Percentiles rank a stretch among this genome's conserved stretches.
Conservation (phyloP, 148 eudicot species). For the Vaccinium darrowii region DNA sequence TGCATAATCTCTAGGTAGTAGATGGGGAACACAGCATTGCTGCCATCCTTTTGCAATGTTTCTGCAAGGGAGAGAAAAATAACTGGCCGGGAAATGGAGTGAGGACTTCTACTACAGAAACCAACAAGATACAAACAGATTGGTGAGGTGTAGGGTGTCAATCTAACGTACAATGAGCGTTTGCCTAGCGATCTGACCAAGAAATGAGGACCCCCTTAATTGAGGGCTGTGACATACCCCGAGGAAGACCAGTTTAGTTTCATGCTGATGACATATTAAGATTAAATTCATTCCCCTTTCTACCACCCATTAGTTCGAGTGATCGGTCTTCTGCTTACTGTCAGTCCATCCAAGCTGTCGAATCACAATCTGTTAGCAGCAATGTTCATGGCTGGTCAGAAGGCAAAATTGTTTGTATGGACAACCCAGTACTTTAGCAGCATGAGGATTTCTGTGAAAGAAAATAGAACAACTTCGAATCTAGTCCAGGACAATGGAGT, state of each 20-base stretch:
- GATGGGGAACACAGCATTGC: background rate
- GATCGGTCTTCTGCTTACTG: background rate
- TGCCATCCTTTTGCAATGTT: background rate
- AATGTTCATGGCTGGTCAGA: slow-evolving; percentile 59
- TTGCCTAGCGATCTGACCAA: background rate
- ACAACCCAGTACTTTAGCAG: background rate
- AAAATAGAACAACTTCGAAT: background rate
- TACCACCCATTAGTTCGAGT: slow-evolving; percentile 8
- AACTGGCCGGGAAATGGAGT: background rate
- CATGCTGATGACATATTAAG: slow-evolving; percentile 17
- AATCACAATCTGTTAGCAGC: slow-evolving; percentile 66
- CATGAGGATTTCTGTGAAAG: background rate
- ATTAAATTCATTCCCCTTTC: slow-evolving; percentile 33
- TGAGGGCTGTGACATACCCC: too few species aligned
- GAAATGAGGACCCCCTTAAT: background rate
- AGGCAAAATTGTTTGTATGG: slow-evolving; percentile 30
- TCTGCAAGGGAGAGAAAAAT: background rate
- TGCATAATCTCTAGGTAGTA: background rate
- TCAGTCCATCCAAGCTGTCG: slow-evolving; percentile 76
- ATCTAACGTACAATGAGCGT: background rate
- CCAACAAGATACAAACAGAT: background rate
- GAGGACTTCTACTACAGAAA: background rate
- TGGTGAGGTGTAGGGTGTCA: background rate
- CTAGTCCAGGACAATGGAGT: background rate
- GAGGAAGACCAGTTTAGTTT: slow-evolving; percentile 22